Evolutionary conservation across 1,139 yeast species (phyloP), one percentile per base, ranked within the genome.

Genomic region (Yamadazyma conglobata): DNA sequence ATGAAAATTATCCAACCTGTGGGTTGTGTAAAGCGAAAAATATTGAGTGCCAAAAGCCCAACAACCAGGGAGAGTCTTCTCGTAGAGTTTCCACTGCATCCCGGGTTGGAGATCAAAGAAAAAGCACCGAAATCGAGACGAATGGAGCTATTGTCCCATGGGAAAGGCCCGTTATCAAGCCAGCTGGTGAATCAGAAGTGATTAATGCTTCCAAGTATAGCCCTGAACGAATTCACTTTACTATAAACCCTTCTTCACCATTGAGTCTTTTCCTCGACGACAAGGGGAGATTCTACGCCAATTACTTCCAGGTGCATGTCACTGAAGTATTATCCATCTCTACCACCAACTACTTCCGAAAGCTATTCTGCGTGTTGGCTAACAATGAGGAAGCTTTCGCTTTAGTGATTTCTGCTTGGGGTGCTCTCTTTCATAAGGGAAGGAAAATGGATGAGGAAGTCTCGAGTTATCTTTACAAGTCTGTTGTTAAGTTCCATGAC

Each of bases 341-440:
- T 10, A 53, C 60, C 11, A 58, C 62, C 26, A 69, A 70, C 44
- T 70, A 66, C 41, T 70, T 64, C 35, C 44, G 60, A 17, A 60
- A 66, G 33, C 64, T 72, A 14, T 66, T 66, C 27, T 45, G 67
- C 29, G 49, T 56, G 9, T 43, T 67, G n/a, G 73, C 75, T 1
- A 44, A 57, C 12, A 46, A 49, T 9, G 66, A 68, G 31, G 68
- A 60, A 27, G 47, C 66, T 3, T 52, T 67, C 15, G 53, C 67
- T 33, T 56, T 62, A 37, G 67, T 66, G 2, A 39, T 71, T 7
- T 65, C 71, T 1, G 72, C 73, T 0, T 71, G 77, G 77, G 57
- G 57, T 5, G 54, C 50, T 5, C 34, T 52, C 3, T 49, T 41
- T 33, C 31, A 33, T 7, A 52, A 51, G 20, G 44, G 47, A 10